Evolutionary conservation across 208 protist species (phyloP), one percentile per base, ranked within the genome.

Genomic region (Crithidia sp.): DNA sequence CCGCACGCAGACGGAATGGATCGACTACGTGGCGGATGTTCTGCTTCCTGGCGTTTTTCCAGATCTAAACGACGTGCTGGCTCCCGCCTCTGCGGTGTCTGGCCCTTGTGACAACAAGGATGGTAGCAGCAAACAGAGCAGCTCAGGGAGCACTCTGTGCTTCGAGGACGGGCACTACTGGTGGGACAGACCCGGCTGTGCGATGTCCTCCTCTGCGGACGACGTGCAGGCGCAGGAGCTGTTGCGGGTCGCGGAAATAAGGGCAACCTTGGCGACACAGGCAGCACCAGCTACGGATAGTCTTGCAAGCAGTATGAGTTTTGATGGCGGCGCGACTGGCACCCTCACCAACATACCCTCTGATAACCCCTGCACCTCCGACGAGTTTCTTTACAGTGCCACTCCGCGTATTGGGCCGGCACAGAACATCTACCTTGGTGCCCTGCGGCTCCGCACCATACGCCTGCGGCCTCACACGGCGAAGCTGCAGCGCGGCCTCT

Each of bases 1-100:
- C 9, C 71, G 12, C 50, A 69, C 50, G 7, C 71, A 76, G 62
- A 53, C 54, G 6, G 61, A 76, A n/a, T 76, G 71, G 71, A 67
- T 76, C 5, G 54, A 76, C 19, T 76, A 53, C 54, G n/a, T 69
- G 19, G n/a, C 44, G 4, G 60, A 68, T 44, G 54, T 64, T 0
- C 3, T 76, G 10, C 4, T 76, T 7, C 71, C 54, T 2, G 37
- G 54, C 14, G 43, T 63, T 17, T 76, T 76, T 55, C 62, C 43
- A 8, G 43, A 28, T 8, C 16, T 55, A 6, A 14, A 3, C 28
- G n/a, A 41, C 0, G 0, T 68, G 19, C 8, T 57, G 44, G 17
- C 37, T 7, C 16, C 10, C 13, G 40, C 19, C 9, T n/a, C 3
- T 2, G 37, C 28, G 28, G 28, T 28, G 28, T 28, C 28, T 28